Evolutionary conservation across 192 early-diverging fungal species (phyloP), one percentile per base, ranked within the genome.

Genomic region (Rhizophlyctis rosea): DNA sequence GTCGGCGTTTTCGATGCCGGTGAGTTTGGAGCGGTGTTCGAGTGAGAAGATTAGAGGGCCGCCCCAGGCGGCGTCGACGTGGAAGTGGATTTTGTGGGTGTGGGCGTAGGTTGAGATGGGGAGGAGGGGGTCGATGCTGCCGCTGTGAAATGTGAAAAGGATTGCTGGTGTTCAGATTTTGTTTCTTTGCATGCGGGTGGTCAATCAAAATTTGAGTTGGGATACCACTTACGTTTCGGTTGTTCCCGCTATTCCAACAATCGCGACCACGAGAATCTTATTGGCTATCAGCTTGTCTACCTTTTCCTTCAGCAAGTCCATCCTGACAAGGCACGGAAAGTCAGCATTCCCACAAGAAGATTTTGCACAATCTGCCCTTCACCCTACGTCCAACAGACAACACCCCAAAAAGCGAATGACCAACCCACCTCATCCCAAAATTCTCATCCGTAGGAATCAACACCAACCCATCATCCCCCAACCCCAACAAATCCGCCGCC

Each of bases 1-100:
- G 72, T 82, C 76, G 49, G 82, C 80, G 14, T 39, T 33, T 18
- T 66, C 51, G 51, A 84, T 80, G 47, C 82, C 82, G 21, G 27
- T 24, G 28, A 84, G 68, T 64, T 80, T 80, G 44, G 47, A 47
- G 18, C 34, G 33, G 52, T 81, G 78, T 62, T 81, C 76, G 50
- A 59, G 49, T 3, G 82, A 82, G 55, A 80, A 81, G 18, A 84
- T 76, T 4, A 84, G 61, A 25, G 82, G 80, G 0, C 77, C 81
- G 34, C 82, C 82, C 82, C 82, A 84, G 16, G 79, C 79, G 25
- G 71, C 82, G 58, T 84, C 82, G 14, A 84, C 80, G 54, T 84
- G 82, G 34, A 84, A 77, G 49, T 81, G 79, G 35, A 81, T 77
- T 25, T 28, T 47, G 50, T 77, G 47, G 28, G 62, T 23, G 13